These are phyloP conservation scores for Starmerella stellata DNA, from an alignment of 805 yeast species.

Conservation along the genomic window DNA sequence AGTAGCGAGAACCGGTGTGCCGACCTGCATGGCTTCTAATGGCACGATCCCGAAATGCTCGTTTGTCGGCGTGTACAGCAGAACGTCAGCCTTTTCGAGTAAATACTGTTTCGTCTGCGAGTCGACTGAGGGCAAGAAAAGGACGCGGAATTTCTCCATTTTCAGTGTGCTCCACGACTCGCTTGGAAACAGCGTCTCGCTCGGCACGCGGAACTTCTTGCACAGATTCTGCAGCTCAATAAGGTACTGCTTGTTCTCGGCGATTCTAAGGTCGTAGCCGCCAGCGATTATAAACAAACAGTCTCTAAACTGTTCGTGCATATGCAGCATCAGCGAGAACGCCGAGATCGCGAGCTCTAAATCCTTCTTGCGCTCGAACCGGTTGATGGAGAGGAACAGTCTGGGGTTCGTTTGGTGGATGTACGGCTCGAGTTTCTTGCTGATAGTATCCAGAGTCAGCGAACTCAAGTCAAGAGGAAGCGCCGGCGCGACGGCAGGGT, in stretches of 20 bases:
- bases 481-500: conserved; percentile 49
- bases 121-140: conserved; percentile 69
- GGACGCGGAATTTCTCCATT: conserved; percentile 28
- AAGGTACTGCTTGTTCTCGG: conserved; percentile 59
- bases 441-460: neutral
- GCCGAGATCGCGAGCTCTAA: conserved; percentile 60
- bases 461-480: neutral
- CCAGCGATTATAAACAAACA: conserved; percentile 58
- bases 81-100: conserved; percentile 36
- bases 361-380: conserved; percentile 78
- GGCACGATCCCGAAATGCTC: conserved; percentile 99
- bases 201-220: conserved; percentile 28
- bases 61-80: conserved; percentile 73
- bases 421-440: conserved; percentile 5
- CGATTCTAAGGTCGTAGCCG: conserved; percentile 65
- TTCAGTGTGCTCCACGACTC: conserved; percentile 12
- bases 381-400: conserved; percentile 53
- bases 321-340: conserved; percentile 30
- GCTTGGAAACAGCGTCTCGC: conserved; percentile 27
- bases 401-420: conserved; percentile 4
- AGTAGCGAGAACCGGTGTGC: conserved; percentile 70
- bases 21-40: conserved; percentile 74
- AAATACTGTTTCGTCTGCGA: conserved; percentile 46
- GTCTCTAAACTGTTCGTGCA: conserved; percentile 22
- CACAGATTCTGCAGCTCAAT: conserved; percentile 38